These are phyloP conservation scores for Aureobasidium pullulans DNA, from an alignment of 2,329 filamentous ascomycete species.

Conservation along the genomic window DNA sequence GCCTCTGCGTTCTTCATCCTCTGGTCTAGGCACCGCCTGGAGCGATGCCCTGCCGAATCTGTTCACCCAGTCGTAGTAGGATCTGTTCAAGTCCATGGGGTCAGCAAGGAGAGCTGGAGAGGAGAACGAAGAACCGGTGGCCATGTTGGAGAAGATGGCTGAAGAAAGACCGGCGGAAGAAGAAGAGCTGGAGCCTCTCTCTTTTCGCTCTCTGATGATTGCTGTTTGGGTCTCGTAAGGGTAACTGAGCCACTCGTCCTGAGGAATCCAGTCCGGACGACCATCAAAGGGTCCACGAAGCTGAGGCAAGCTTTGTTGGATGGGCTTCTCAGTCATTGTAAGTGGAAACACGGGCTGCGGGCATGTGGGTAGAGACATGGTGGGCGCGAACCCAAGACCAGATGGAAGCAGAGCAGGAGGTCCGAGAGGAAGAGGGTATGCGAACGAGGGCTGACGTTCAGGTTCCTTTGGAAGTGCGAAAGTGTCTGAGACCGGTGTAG, in stretches of 20 bases:
- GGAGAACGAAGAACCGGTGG: not conserved
- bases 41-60: conserved; percentile 10
- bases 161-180: not conserved
- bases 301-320: not conserved
- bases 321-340: not conserved
- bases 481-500: not conserved
- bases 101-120: not conserved
- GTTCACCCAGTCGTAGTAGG: not conserved
- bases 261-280: not conserved
- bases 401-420: not conserved
- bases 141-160: not conserved
- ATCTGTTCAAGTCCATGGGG: not conserved
- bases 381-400: not conserved
- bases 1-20: not conserved
- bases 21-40: not conserved
- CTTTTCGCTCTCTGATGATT: not conserved
- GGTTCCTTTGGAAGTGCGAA: not conserved
- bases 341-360: not conserved
- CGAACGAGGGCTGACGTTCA: not conserved
- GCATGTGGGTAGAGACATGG: not conserved
- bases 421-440: not conserved
- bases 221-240: not conserved
- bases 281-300: not conserved
- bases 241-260: not conserved
- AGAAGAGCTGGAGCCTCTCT: not conserved